Evolutionary conservation across 148 eudicot species (phyloP).

Genomic region (Salicornia ramosissima): DNA sequence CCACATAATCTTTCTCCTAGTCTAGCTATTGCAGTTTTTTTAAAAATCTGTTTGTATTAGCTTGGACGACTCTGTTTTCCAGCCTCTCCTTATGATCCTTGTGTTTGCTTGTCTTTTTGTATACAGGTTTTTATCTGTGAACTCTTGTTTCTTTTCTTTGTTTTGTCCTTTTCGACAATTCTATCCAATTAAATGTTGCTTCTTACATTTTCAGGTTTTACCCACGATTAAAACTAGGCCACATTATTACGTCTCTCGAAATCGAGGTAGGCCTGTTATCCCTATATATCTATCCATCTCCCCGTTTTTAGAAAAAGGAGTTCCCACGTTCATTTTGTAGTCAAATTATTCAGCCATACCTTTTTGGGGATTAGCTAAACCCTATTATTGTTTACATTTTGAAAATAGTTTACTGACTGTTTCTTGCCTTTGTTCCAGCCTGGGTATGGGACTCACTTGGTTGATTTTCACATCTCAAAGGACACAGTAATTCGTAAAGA

Average conservation of each 20-base stretch:
- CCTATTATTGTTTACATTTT: constrained; percentile 1
- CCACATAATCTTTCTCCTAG: background rate
- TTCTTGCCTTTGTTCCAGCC: constrained; percentile 50
- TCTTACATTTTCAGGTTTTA: constrained; percentile 54
- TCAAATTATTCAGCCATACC: background rate
- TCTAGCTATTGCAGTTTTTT: background rate
- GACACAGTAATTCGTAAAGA: constrained; percentile 28
- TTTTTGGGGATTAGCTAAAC: background rate
- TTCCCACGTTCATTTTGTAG: background rate
- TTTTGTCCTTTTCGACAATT: background rate
- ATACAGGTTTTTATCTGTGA: background rate
- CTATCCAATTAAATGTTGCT: constrained; percentile 5
- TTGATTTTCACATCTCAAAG: constrained; percentile 74
- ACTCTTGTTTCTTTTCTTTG: background rate
- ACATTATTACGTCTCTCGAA: constrained; percentile 55
- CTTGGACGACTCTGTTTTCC: background rate
- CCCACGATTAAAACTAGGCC: constrained; percentile 70
- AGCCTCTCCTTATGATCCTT: background rate
- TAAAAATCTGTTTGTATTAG: too few species aligned
- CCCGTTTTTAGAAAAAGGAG: constrained; percentile 8
- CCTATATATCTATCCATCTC: background rate
- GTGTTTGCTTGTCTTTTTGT: background rate
- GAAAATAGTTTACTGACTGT: background rate
- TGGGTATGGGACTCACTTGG: constrained; percentile 62
- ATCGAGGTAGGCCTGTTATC: constrained; percentile 48